phyloP scores from a whole-genome alignment of 2,329 filamentous ascomycete genomes.

The Talaromyces piceae region DNA sequence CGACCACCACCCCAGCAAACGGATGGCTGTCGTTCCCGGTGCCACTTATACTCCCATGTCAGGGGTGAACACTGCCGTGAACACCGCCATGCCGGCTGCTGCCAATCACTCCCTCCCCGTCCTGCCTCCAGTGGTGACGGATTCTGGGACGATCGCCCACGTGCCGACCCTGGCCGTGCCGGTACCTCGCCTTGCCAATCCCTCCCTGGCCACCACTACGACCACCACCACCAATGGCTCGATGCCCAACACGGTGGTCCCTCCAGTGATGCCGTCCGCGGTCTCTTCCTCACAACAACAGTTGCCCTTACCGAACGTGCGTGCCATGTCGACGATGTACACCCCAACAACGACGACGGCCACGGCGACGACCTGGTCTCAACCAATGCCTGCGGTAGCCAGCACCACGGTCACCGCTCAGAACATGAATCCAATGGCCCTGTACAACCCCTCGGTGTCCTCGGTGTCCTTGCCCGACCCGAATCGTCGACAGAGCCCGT shows the following conservation, averaged over 20 bases:
- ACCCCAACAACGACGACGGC: constrained; percentile 47
- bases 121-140: constrained; percentile 25
- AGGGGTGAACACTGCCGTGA: constrained; percentile 20
- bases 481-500: constrained; percentile 45
- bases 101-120: constrained; percentile 22
- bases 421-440: constrained; percentile 10
- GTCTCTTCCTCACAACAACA: constrained; percentile 10
- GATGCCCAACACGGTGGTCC: constrained; percentile 38
- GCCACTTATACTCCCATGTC: constrained; percentile 17
- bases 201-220: too few relatives aligned
- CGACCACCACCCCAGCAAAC: constrained; percentile 55
- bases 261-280: constrained; percentile 40
- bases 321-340: constrained; percentile 73
- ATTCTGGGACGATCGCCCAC: constrained; percentile 16
- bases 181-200: constrained; percentile 43
- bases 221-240: too few relatives aligned
- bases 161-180: constrained; percentile 29
- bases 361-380: constrained; percentile 45
- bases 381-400: constrained; percentile 32
- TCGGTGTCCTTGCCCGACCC: constrained; percentile 27
- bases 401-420: constrained; percentile 22
- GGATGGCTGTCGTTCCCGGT: constrained; percentile 26
- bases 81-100: constrained; percentile 17
- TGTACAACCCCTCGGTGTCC: constrained; percentile 22
- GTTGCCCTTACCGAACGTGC: constrained; percentile 51